Percentiles rank a stretch among this genome's conserved stretches.
Evolutionary conservation across 306 rosid species (phyloP).

Genomic region (Sophora flavescens): DNA sequence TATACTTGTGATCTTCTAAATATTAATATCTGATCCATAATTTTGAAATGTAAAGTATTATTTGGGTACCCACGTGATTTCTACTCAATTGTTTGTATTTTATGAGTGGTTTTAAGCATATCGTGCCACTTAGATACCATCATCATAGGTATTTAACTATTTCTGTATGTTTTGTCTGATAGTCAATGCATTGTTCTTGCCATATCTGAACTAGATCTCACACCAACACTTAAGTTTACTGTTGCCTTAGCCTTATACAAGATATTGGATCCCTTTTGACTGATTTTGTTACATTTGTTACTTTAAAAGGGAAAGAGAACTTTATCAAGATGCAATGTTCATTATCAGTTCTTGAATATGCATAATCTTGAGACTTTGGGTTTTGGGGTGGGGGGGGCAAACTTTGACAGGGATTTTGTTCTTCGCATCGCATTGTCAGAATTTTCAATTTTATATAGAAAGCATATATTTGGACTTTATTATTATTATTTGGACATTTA

Average conservation of each 20-base stretch:
- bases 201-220: background rate
- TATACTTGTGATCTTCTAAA: conserved; percentile 22
- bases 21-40: background rate
- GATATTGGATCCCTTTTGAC: background rate
- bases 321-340: background rate
- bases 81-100: background rate
- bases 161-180: conserved; percentile 1
- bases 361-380: background rate
- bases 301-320: background rate
- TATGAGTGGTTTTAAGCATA: background rate
- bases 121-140: background rate
- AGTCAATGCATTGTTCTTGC: conserved; percentile 1
- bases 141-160: background rate
- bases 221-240: background rate
- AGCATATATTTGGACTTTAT: background rate
- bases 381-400: too few relatives aligned
- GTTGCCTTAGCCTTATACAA: background rate
- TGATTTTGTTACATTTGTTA: background rate
- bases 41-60: background rate
- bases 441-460: background rate
- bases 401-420: too few relatives aligned
- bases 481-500: background rate
- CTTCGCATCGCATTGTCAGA: background rate
- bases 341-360: background rate
- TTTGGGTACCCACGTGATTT: background rate